These are phyloP conservation scores for Candida corydali DNA, from an alignment of 805 yeast genomes.

Conservation along the genomic window DNA sequence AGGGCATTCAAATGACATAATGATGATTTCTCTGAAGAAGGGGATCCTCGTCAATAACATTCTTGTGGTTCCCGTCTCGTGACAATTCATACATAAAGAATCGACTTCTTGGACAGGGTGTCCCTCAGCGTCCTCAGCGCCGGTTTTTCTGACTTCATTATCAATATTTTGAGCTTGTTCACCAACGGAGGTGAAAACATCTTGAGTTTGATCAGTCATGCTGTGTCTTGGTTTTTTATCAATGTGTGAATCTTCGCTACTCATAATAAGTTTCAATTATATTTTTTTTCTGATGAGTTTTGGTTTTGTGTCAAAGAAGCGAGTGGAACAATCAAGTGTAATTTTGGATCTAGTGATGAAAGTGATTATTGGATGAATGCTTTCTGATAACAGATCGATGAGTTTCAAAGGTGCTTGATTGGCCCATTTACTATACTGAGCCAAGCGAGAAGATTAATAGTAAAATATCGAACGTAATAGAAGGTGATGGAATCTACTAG, in stretches of 20 bases:
- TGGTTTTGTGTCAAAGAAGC: conserved; percentile 3
- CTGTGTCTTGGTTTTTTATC: conserved; percentile 13
- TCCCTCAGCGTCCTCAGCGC: conserved; percentile 79
- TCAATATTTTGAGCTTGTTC: conserved; percentile 30
- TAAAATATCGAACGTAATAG: too few relatives aligned
- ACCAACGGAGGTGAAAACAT: conserved; percentile 31
- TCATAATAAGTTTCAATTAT: conserved; percentile 4
- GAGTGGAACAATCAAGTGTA: too few relatives aligned
- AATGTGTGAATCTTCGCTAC: conserved; percentile 11
- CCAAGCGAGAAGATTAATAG: too few relatives aligned
- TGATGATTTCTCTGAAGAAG: conserved; percentile 79
- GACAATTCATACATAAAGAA: conserved; percentile 95
- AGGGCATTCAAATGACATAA: conserved; percentile 94
- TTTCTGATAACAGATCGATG: too few relatives aligned
- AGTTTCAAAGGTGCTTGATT: too few relatives aligned
- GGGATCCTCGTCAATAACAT: conserved; percentile 87
- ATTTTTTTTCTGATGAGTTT: conserved; percentile 1
- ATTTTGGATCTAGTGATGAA: too few relatives aligned
- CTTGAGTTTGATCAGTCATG: conserved; percentile 11
- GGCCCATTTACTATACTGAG: too few relatives aligned
- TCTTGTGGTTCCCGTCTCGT: conserved; percentile 77
- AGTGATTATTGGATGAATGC: too few relatives aligned
- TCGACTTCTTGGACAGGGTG: conserved; percentile 95
- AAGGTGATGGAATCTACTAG: too few relatives aligned
- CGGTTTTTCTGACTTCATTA: conserved; percentile 58